Evolutionary conservation across 805 yeast genomes (phyloP), one percentile per base, ranked within the genome.

Genomic region (Candida pseudofarinosa): DNA sequence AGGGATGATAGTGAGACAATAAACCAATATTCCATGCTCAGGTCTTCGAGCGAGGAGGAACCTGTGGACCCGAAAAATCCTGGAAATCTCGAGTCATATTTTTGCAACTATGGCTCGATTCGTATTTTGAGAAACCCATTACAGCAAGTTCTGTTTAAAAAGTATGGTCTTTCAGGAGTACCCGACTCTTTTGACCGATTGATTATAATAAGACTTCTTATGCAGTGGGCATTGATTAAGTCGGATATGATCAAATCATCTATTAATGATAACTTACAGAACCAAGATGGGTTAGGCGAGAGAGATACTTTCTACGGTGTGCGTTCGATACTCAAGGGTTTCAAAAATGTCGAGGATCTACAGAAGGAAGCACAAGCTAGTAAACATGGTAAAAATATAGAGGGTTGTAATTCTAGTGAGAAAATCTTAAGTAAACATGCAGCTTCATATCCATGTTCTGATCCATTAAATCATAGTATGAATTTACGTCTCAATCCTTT

Each of bases 281-380:
- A 50, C 18, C 71, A 63, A 41, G 73, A 70, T 40, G 45, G 62
- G 12, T 62, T 69, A 0, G 72, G 73, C 1, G 73, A 67, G 26
- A 61, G 62, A 36, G 71, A 65, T 23, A 65, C 73, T 0, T 47
- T 45, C 18, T 70, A 69, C 39, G 74, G 53, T 2, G 47, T 71
- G 0, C 52, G 73, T 20, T 47, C 72, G 0, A 47, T 69, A 0
- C 41, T 66, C n/a, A 56, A 57, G 45, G 76, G 76, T 1, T 55
- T 62, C 37, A 54, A 59, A 15, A 57, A 63, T 42, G 55, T 67
- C 0, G 50, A 54, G 17, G 67, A 60, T 28, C 49, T 60, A 19
- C 64, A 62, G 40, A 51, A 46, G 17, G 70, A 67, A 35, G 39
- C 43, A 46, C 3, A 67, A 62, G n/a, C n/a, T n/a, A 43, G 45